phyloP scores from a whole-genome alignment of 345 rosid species.

The Salix dunnii region DNA sequence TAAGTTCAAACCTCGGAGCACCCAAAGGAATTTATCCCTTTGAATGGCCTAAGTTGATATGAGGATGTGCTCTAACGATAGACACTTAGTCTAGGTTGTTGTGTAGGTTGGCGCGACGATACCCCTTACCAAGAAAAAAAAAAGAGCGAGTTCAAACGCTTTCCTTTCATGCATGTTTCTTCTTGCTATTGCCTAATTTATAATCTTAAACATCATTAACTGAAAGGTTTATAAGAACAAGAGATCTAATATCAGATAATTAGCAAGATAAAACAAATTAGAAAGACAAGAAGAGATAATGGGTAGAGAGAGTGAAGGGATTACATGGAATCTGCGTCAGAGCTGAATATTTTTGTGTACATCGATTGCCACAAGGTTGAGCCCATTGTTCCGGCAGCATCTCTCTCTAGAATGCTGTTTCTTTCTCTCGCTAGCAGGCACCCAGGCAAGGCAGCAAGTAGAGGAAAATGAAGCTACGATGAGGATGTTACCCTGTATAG shows the following conservation, averaged over 20 bases:
- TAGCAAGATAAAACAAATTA: neutral
- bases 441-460: neutral
- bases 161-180: neutral
- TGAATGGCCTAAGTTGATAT: no score
- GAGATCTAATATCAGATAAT: neutral
- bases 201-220: neutral
- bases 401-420: neutral
- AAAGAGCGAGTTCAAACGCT: neutral
- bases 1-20: neutral
- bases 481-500: neutral
- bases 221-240: neutral
- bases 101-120: no score
- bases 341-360: constrained; percentile 79
- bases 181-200: neutral
- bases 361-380: constrained; percentile 70
- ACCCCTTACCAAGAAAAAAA: neutral
- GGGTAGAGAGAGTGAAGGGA: neutral
- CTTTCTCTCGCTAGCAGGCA: neutral
- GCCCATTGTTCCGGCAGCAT: constrained; percentile 75
- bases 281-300: neutral
- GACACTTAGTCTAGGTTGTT: no score
- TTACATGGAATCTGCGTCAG: constrained; percentile 86
- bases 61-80: neutral
- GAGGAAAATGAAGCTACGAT: neutral
- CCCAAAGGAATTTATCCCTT: no score